These are phyloP conservation scores for Diaporthe ilicicola DNA, from an alignment of 2,329 filamentous ascomycete genomes.

Conservation along the genomic window DNA sequence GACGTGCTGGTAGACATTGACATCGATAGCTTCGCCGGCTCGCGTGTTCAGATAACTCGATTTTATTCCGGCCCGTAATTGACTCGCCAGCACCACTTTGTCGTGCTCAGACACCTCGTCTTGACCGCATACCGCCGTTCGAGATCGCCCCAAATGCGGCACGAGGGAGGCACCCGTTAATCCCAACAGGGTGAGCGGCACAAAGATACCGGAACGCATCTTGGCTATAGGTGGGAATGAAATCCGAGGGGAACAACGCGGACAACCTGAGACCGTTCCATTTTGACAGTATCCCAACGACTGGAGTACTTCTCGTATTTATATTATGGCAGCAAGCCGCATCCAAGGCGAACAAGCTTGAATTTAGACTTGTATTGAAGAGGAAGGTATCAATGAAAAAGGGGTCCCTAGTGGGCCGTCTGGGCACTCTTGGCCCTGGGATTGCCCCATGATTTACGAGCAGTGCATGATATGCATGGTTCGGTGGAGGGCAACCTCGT, in stretches of 20 bases:
- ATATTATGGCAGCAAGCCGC: not conserved
- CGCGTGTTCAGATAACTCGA: not conserved
- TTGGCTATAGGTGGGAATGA: not conserved
- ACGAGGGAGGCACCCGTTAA: not conserved
- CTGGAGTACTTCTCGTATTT: not conserved
- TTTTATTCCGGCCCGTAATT: not conserved
- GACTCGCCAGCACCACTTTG: not conserved
- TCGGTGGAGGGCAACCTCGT: not conserved
- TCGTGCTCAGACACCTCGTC: not conserved
- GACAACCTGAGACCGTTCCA: not conserved
- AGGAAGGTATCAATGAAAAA: slow-evolving; percentile 6
- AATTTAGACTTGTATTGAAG: not conserved
- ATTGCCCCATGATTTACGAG: slow-evolving; percentile 1
- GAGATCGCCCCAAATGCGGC: not conserved
- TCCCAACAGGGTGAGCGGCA: not conserved
- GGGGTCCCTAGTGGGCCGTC: not conserved
- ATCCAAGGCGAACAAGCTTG: not conserved
- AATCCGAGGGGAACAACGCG: not conserved
- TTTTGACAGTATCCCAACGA: not conserved
- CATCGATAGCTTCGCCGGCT: not conserved
- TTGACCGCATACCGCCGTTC: not conserved
- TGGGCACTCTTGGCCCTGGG: slow-evolving; percentile 6
- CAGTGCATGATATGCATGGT: not conserved
- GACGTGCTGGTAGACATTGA: slow-evolving; percentile 17
- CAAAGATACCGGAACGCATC: slow-evolving; percentile 9